Conservation (phyloP, 306 rosid species). For the Dalbergia oliveri region DNA sequence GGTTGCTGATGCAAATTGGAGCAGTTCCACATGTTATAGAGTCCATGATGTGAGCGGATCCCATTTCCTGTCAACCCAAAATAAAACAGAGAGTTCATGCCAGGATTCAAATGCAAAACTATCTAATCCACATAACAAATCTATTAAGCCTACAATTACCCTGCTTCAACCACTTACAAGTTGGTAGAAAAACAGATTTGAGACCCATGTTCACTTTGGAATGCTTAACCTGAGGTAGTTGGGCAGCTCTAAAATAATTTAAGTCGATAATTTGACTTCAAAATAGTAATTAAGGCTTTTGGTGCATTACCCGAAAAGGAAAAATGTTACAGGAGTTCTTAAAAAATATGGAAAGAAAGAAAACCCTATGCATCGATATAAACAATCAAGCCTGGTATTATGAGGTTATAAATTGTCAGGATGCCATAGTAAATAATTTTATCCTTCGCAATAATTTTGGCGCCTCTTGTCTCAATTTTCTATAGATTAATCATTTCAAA, state of each 20-base stretch:
- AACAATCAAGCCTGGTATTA: conserved; percentile 5
- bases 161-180: conserved; percentile 21
- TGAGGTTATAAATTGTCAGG: conserved; percentile 6
- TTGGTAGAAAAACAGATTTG: conserved; percentile 4
- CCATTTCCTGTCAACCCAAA: conserved; percentile 65
- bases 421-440: conserved; percentile 25
- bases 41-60: conserved; percentile 58
- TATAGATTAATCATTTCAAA: conserved; percentile 33
- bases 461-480: conserved; percentile 1
- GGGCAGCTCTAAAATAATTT: conserved; percentile 20
- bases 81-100: conserved; percentile 35
- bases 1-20: conserved; percentile 68
- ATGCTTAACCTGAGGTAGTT: conserved; percentile 15
- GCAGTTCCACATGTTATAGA: conserved; percentile 62
- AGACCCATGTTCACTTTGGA: conserved; percentile 1
- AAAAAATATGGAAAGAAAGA: background rate
- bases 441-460: background rate
- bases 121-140: conserved; percentile 12
- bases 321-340: background rate
- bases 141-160: conserved; percentile 4
- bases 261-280: background rate
- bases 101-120: conserved; percentile 22
- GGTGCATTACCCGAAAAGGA: background rate
- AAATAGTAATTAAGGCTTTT: background rate
- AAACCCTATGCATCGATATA: background rate